Evolutionary conservation across 768 basidiomycete species (phyloP), one percentile per base, ranked within the genome.

Genomic region (Xerocomus brunneocitrinus): DNA sequence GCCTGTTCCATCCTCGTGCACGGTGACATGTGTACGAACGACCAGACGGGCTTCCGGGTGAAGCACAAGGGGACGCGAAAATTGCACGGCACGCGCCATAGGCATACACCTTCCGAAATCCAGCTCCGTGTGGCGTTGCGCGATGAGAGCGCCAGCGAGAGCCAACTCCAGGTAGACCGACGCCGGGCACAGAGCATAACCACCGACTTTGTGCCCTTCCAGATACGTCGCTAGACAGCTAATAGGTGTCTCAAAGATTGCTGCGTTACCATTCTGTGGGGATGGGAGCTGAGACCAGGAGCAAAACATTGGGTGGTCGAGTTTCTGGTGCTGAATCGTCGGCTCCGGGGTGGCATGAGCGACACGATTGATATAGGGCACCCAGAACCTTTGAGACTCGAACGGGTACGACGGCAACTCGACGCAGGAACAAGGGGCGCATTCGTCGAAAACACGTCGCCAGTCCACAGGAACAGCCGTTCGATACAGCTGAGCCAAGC

Each of bases 321-420:
- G 55, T 10, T 60, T 36, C 3, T 49, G 57, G 43, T 24, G 41
- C 10, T 54, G 41, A 5, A 38, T 7, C 2, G 53, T 38, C n/a
- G 49, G 31, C 27, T 57, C 61, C 28, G 48, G 4, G 8, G 43
- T 9, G 24, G 27, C 39, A 9, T 22, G 30, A 31, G 22, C 6
- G 0, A 31, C n/a, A 24, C 40, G 55, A 8, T 78, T 77, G 34
- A 66, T 58, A 62, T 71, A 84, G 0, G 69, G 64, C 2, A 83
- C 74, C 84, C 83, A 87, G 62, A 82, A 87, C 24, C 71, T 76
- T 3, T 74, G 71, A 43, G 69, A 70, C 9, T 76, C 70, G 58
- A 87, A 85, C 1, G 85, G 84, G 64, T 89, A 89, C 4, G 76
- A 69, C 0, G 87, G 87, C 10, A 88, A 66, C 53, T 75, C 76